A percentile compares a stretch with the other conserved stretches of the same genome.
Evolutionary conservation across 805 yeast species (phyloP).

Genomic region (Groenewaldozyma salmanticensis): DNA sequence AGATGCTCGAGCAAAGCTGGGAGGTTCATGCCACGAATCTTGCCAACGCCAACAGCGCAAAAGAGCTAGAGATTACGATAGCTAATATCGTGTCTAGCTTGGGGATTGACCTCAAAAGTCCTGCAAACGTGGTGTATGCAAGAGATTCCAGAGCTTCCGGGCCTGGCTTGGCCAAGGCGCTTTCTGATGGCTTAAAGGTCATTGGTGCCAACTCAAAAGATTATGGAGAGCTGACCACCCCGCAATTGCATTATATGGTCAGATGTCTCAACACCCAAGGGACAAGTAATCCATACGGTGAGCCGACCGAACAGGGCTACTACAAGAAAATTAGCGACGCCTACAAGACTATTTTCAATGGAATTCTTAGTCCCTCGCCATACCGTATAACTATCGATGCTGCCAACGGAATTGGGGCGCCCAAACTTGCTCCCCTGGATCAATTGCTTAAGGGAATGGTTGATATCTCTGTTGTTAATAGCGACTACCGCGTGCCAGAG

Average conservation of each 20-base stretch:
- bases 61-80: slow-evolving; percentile 35
- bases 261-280: slow-evolving; percentile 55
- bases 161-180: slow-evolving; percentile 47
- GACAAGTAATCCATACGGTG: slow-evolving; percentile 41
- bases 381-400: slow-evolving; percentile 61
- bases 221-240: slow-evolving; percentile 76
- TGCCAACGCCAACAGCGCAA: slow-evolving; percentile 55
- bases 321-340: slow-evolving; percentile 51
- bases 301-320: slow-evolving; percentile 58
- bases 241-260: slow-evolving; percentile 85
- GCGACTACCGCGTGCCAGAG: slow-evolving; percentile 41
- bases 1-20: slow-evolving; percentile 80
- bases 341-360: slow-evolving; percentile 34
- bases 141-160: slow-evolving; percentile 88
- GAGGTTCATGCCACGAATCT: slow-evolving; percentile 69
- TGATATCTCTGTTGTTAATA: slow-evolving; percentile 39
- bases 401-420: slow-evolving; percentile 97
- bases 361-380: slow-evolving; percentile 20
- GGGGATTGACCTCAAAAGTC: slow-evolving; percentile 36
- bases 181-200: slow-evolving; percentile 49
- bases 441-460: slow-evolving; percentile 33
- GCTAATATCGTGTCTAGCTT: slow-evolving; percentile 31
- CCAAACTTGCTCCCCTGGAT: slow-evolving; percentile 47
- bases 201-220: slow-evolving; percentile 40
- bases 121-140: slow-evolving; percentile 54